Conservation (phyloP, 2,329 filamentous ascomycete genomes). For the Westerdykella aurantiaca region DNA sequence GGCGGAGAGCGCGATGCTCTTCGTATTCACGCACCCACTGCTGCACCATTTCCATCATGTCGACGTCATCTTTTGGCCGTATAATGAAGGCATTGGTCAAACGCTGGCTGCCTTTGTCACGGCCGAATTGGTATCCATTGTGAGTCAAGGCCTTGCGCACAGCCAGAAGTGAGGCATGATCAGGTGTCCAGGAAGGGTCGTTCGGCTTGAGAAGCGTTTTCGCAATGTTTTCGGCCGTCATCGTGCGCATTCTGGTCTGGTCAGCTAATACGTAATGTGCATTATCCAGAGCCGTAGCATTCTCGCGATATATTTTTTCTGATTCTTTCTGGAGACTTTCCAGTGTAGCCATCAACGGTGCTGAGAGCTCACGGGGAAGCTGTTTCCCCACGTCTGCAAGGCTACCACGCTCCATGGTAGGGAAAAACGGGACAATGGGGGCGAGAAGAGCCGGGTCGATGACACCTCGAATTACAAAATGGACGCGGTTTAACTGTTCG, state of each 20-base stretch:
- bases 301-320: constrained; percentile 44
- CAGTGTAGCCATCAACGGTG: constrained; percentile 42
- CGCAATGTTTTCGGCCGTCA: constrained; percentile 45
- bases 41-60: constrained; percentile 48
- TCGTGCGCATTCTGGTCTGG: constrained; percentile 40
- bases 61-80: constrained; percentile 50
- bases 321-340: constrained; percentile 40
- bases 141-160: constrained; percentile 60
- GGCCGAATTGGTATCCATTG: constrained; percentile 58
- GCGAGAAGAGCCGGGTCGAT: constrained; percentile 42
- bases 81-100: constrained; percentile 59
- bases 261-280: constrained; percentile 46
- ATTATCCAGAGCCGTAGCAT: constrained; percentile 44
- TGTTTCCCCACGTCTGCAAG: constrained; percentile 29
- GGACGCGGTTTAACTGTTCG: constrained; percentile 33
- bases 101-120: constrained; percentile 45
- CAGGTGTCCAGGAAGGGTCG: constrained; percentile 23
- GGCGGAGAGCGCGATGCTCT: constrained; percentile 38
- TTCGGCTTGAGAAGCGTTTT: constrained; percentile 34
- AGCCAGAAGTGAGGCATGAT: constrained; percentile 56
- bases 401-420: constrained; percentile 37
- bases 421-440: constrained; percentile 48
- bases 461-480: constrained; percentile 48
- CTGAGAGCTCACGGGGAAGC: constrained; percentile 44
- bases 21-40: constrained; percentile 51